These are phyloP conservation scores for Apophysomyces trapeziformis DNA, from an alignment of 371 early-diverging fungal species.

Conservation along the genomic window DNA sequence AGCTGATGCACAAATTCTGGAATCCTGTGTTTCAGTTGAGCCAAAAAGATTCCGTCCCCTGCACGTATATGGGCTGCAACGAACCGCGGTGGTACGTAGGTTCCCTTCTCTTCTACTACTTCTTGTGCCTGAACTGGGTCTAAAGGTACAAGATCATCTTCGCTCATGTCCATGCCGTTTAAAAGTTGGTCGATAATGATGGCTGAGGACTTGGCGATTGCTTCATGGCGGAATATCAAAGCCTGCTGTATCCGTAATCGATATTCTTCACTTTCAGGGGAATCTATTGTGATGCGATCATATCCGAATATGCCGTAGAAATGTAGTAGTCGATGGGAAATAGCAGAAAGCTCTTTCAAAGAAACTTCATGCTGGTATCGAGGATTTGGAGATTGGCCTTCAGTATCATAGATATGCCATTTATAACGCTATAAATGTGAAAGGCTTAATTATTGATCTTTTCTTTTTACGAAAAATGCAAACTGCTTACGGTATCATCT, in stretches of 20 bases:
- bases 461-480: neutral
- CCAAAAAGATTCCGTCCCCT: conserved; percentile 38
- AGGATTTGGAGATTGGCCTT: conserved; percentile 18
- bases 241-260: conserved; percentile 31
- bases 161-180: conserved; percentile 18
- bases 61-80: conserved; percentile 45
- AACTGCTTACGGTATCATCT: conserved; percentile 29
- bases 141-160: conserved; percentile 22
- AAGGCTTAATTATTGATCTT: neutral
- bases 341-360: conserved; percentile 18
- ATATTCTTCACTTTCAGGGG: conserved; percentile 25
- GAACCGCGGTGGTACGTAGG: conserved; percentile 24
- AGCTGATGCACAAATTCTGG: conserved; percentile 37
- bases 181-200: conserved; percentile 30
- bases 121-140: conserved; percentile 29
- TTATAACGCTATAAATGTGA: conserved; percentile 27
- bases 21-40: conserved; percentile 26
- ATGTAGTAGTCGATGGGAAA: conserved; percentile 28
- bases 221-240: conserved; percentile 27
- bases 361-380: conserved; percentile 32
- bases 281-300: conserved; percentile 22
- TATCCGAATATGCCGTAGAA: conserved; percentile 39
- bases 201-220: conserved; percentile 26
- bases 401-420: conserved; percentile 31
- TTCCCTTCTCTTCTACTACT: conserved; percentile 17